phyloP scores from a whole-genome alignment of 139 green algal genomes.

The Yamagishiella unicocca region DNA sequence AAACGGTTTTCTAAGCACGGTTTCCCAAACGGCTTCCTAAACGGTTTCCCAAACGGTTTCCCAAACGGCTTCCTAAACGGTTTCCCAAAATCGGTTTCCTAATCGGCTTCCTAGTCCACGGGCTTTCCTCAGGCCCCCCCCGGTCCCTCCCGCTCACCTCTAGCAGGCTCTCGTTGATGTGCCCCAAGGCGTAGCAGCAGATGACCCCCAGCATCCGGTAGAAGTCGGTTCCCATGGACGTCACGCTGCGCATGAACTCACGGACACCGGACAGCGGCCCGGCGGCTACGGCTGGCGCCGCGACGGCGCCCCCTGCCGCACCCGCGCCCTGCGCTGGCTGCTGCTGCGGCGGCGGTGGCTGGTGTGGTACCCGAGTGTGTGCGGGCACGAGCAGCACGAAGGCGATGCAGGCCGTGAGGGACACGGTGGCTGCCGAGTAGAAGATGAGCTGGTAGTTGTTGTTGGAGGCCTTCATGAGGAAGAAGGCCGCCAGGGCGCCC shows the following conservation, averaged over 20 bases:
- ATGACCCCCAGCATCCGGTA: constrained; percentile 72
- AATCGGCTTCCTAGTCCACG: too few relatives aligned
- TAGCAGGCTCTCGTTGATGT: constrained; percentile 71
- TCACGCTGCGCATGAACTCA: constrained; percentile 54
- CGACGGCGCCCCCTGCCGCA: neutral
- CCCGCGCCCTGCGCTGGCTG: neutral
- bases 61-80: too few relatives aligned
- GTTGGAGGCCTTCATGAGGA: constrained; percentile 72
- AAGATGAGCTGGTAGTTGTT: constrained; percentile 82
- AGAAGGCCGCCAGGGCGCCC: constrained; percentile 64
- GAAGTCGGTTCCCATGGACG: constrained; percentile 66
- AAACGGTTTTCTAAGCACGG: too few relatives aligned
- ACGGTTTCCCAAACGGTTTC: too few relatives aligned
- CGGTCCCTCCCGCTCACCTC: constrained; percentile 36
- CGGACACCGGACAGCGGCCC: neutral
- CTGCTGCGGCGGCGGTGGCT: neutral
- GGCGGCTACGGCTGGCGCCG: neutral
- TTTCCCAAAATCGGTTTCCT: too few relatives aligned
- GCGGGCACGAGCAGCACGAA: constrained; percentile 68
- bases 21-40: too few relatives aligned
- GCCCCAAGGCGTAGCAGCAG: constrained; percentile 62
- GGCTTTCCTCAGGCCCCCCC: too few relatives aligned
- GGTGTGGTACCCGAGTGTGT: constrained; percentile 27
- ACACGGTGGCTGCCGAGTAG: constrained; percentile 61
- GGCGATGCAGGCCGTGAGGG: constrained; percentile 47